Conservation (phyloP, 441 rosid species). For the Gossypium gossypioides region DNA sequence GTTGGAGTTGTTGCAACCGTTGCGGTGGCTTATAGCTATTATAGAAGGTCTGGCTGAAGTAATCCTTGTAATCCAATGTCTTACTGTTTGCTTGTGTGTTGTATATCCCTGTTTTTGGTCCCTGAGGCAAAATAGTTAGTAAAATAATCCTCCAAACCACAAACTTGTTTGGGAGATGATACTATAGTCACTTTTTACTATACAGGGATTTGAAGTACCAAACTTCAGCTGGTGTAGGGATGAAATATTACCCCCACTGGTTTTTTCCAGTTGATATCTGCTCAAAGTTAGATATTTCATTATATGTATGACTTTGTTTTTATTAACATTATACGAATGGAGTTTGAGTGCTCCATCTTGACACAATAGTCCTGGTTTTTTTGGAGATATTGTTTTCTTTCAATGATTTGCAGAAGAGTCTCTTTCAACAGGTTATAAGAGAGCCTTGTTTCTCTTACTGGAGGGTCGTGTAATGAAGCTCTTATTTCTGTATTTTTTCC, state of each 20-base stretch:
- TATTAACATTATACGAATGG: too few species aligned
- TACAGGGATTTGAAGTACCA: constrained; percentile 7
- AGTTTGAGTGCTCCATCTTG: neutral
- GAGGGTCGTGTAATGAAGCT: neutral
- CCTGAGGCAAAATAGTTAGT: neutral
- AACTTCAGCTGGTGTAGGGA: constrained; percentile 15
- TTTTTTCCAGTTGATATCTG: constrained; percentile 6
- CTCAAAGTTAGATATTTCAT: neutral
- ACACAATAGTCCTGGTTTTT: neutral
- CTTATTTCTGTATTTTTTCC: neutral
- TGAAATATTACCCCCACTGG: neutral
- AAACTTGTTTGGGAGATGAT: constrained; percentile 13
- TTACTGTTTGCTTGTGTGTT: constrained; percentile 8
- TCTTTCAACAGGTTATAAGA: neutral
- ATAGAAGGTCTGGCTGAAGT: constrained; percentile 40
- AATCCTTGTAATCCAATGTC: constrained; percentile 15
- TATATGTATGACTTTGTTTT: neutral
- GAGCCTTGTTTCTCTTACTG: neutral
- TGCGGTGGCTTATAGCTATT: constrained; percentile 50
- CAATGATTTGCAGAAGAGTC: neutral
- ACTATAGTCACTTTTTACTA: neutral
- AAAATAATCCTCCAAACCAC: constrained; percentile 26
- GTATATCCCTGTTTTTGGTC: constrained; percentile 15
- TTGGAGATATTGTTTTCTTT: neutral
- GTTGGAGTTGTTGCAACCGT: constrained; percentile 52